Conservation (phyloP, 139 green algal species). For the Deuterostichococcus epilithicus region DNA sequence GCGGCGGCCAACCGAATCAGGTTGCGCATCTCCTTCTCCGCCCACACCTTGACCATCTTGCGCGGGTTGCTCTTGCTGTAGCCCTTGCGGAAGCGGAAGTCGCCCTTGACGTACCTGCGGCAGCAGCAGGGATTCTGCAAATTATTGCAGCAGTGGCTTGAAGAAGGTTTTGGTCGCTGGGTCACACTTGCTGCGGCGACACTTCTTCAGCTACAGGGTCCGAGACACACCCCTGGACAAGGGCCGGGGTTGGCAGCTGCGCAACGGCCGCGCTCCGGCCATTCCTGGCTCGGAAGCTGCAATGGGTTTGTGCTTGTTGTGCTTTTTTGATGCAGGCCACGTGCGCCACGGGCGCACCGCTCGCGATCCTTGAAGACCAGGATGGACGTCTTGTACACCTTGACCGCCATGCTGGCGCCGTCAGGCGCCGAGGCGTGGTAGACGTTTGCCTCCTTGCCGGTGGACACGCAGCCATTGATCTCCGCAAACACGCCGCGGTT, state of each 20-base stretch:
- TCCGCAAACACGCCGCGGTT: constrained; percentile 77
- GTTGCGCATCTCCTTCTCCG: constrained; percentile 99
- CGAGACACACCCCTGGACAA: too few relatives aligned
- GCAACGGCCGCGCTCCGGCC: too few relatives aligned
- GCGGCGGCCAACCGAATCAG: constrained; percentile 64
- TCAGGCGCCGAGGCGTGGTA: constrained; percentile 73
- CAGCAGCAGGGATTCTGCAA: too few relatives aligned
- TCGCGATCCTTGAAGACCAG: constrained; percentile 95
- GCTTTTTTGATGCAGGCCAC: background rate
- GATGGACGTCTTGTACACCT: constrained; percentile 99
- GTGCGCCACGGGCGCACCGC: constrained; percentile 37
- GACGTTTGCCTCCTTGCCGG: constrained; percentile 99
- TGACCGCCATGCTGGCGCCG: constrained; percentile 84
- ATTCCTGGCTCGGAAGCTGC: too few relatives aligned
- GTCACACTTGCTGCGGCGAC: too few relatives aligned
- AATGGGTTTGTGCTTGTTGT: too few relatives aligned
- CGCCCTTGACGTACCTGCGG: constrained; percentile 91
- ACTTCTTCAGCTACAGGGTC: too few relatives aligned
- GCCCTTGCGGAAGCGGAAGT: constrained; percentile 89
- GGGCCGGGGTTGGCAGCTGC: too few relatives aligned
- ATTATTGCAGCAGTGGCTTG: background rate
- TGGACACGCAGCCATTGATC: constrained; percentile 94
- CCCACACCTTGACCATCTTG: constrained; percentile 99
- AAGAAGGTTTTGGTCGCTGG: background rate
- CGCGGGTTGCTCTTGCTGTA: constrained; percentile 95